These are phyloP conservation scores for Didymella sp. DNA, from an alignment of 2,329 filamentous ascomycete genomes.

Conservation along the genomic window DNA sequence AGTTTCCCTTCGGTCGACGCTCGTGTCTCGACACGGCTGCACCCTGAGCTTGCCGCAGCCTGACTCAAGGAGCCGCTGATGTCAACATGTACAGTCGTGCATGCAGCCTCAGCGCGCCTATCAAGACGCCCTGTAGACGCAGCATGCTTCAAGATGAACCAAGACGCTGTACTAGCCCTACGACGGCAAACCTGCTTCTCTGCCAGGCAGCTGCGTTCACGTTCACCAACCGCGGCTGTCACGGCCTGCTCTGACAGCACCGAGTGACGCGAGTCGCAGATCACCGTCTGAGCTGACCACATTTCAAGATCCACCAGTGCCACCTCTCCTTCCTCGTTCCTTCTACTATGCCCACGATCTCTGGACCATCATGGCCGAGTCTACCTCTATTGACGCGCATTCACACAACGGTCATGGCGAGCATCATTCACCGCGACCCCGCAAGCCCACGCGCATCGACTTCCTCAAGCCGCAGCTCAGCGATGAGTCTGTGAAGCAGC, in stretches of 20 bases:
- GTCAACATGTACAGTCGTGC: slow-evolving; percentile 9
- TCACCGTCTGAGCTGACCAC: slow-evolving; percentile 41
- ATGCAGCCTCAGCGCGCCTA: background rate
- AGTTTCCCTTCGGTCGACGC: background rate
- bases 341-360: slow-evolving; percentile 32
- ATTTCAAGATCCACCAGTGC: slow-evolving; percentile 24
- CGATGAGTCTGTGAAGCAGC: slow-evolving; percentile 38
- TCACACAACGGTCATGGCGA: slow-evolving; percentile 35
- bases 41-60: slow-evolving; percentile 7
- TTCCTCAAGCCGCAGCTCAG: slow-evolving; percentile 45
- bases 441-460: slow-evolving; percentile 46
- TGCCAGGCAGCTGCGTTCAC: background rate
- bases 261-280: slow-evolving; percentile 33
- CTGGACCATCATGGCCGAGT: slow-evolving; percentile 41
- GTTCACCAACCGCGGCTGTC: slow-evolving; percentile 16
- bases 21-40: slow-evolving; percentile 3
- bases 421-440: slow-evolving; percentile 44
- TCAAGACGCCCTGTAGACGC: background rate
- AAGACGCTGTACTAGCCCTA: background rate
- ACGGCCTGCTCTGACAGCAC: slow-evolving; percentile 27
- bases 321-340: slow-evolving; percentile 1
- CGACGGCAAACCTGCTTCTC: slow-evolving; percentile 1
- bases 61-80: slow-evolving; percentile 23
- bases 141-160: too few relatives aligned
- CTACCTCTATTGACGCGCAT: slow-evolving; percentile 38